Percentiles rank a stretch among this genome's conserved stretches.
These are phyloP conservation scores for Orbilia quercus DNA, from an alignment of 2,329 filamentous ascomycete species.

Conservation along the genomic window DNA sequence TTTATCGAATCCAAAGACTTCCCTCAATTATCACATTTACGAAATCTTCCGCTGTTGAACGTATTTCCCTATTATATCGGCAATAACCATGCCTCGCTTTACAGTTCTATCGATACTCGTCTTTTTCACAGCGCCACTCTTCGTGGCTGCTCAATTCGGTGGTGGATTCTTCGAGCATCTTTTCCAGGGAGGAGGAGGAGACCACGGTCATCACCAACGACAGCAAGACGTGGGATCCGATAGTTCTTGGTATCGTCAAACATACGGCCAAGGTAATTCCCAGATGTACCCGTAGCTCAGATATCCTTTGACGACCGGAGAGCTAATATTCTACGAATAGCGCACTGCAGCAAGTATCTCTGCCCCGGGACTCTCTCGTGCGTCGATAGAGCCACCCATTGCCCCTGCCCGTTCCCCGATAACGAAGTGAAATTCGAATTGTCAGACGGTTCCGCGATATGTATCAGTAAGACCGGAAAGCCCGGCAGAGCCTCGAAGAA, in stretches of 20 bases:
- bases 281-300: too few relatives aligned
- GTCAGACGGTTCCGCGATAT: constrained; percentile 76
- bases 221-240: constrained; percentile 87
- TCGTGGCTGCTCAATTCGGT: constrained; percentile 77
- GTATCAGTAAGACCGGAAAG: constrained; percentile 76
- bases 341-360: constrained; percentile 91
- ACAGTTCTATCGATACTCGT: constrained; percentile 58
- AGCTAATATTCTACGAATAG: constrained; percentile 65
- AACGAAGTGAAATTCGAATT: constrained; percentile 82
- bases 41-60: too few relatives aligned
- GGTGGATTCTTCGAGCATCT: constrained; percentile 94
- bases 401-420: constrained; percentile 84
- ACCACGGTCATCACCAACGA: constrained; percentile 68
- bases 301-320: neutral
- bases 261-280: constrained; percentile 73
- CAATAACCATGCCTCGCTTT: constrained; percentile 13
- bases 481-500: constrained; percentile 77
- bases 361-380: constrained; percentile 94
- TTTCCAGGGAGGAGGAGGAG: constrained; percentile 74
- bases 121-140: constrained; percentile 71
- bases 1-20: neutral
- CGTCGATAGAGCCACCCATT: constrained; percentile 96
- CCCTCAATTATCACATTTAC: neutral
- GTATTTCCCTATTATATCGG: neutral
- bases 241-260: constrained; percentile 78